Base-by-base conservation (phyloP, 2,329 filamentous ascomycete species). In the Exserohilum rostratum region DNA sequence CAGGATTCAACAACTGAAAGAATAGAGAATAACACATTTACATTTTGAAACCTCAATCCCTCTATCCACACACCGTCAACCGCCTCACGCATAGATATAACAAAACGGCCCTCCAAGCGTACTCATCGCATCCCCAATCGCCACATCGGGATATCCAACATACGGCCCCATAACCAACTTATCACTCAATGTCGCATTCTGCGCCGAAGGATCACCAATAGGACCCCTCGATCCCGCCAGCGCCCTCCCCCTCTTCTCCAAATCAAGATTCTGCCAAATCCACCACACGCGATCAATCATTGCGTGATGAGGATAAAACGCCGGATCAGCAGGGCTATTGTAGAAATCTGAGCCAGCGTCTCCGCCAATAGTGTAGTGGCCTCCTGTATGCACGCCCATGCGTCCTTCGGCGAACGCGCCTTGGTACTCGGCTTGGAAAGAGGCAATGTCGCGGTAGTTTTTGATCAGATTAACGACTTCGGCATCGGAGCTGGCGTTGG, bases 221-320 rank as follows among this genome's bases (percentile, higher is more conserved):
- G 66, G 67, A 49, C 71, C 34, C 3, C 9, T 15, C 10, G 15
- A 11, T 4, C 34, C 34, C 3, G 34, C 17, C 3, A 37, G 34
- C 9, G 34, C 34, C 5, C 7, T 66, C 49, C 70, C 68, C 11
- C 79, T 68, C 7, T 68, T 68, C 47, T 66, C 55, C 27, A 72
- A 56, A 48, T 80, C 73, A 33, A 75, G 64, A 50, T 77, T 79
- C 66, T 83, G 80, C 80, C 80, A 83, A 10, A 77, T 79, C 78
- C 78, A 80, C 72, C 74, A 83, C 3, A 75, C 62, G 4, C 78
- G 74, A 64, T 82, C 80, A 34, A 82, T 77, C 68, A 77, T 76
- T 2, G 71, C 74, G 50, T 82, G 80, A 59, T 82, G 80, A 20
- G 79, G 69, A 61, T 72, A 82, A 68, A 82, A 82, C n/a, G 68